A percentile compares a stretch with the other conserved stretches of the same genome.
Conservation (phyloP, 805 yeast genomes). For the Candida xyloterini region DNA sequence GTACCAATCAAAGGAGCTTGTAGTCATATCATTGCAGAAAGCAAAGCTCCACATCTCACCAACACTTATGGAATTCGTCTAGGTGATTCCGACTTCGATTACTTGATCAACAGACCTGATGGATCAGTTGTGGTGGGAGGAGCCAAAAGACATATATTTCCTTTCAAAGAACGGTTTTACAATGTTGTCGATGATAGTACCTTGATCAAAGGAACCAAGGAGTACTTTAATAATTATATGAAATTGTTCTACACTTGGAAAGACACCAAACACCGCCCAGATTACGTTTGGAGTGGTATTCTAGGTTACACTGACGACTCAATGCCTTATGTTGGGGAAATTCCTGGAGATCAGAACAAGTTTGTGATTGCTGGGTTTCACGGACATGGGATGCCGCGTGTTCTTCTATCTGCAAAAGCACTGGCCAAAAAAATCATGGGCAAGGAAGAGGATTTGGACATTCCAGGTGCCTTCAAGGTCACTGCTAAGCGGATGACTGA, state of each 20-base stretch:
- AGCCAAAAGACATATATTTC: conserved; percentile 27
- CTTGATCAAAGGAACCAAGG: conserved; percentile 23
- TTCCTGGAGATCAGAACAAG: conserved; percentile 26
- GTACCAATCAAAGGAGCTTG: conserved; percentile 36
- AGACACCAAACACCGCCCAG: conserved; percentile 23
- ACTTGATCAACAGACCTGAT: conserved; percentile 36
- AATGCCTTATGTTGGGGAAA: conserved; percentile 43
- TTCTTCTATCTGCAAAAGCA: conserved; percentile 39
- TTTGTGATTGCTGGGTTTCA: conserved; percentile 46
- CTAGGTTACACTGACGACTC: conserved; percentile 42
- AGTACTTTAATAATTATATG: conserved; percentile 33
- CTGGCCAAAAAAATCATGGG: conserved; percentile 28
- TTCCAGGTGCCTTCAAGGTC: conserved; percentile 25
- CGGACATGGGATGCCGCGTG: conserved; percentile 53
- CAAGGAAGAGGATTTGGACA: conserved; percentile 5
- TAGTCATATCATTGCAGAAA: conserved; percentile 27
- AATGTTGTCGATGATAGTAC: conserved; percentile 36
- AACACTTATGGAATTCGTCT: conserved; percentile 34
- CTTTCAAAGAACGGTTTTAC: conserved; percentile 27
- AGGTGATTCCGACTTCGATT: conserved; percentile 29
- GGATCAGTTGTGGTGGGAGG: conserved; percentile 37
- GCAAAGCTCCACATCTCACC: conserved; percentile 33
- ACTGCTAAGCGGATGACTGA: conserved; percentile 20
- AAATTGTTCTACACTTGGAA: conserved; percentile 35
- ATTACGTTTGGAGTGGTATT: conserved; percentile 44